Evolutionary conservation across 208 protist species (phyloP), one percentile per base, ranked within the genome.

Genomic region (Dictyostelium gargantuum): DNA sequence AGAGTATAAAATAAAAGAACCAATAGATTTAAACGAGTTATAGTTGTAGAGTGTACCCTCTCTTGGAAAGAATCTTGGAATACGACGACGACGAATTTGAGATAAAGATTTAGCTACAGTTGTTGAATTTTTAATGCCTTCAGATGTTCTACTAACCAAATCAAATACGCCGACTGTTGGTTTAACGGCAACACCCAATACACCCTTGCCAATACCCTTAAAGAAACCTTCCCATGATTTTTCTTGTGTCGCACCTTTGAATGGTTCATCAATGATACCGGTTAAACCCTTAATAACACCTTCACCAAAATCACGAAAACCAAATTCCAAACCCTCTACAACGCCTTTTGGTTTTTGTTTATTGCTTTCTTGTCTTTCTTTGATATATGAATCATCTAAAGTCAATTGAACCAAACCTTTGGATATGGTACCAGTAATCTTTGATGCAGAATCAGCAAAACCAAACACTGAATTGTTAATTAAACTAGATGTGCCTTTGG

Each of bases 181-280:
- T 54, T 94, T 94, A 1, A 94, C 76, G 6, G 76, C 91, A 0
- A 91, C 56, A 35, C 91, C 91, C 0, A 94, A n/a, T 5, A 91
- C 72, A 85, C 91, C 91, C 68, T 82, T 94, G 35, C 91, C 91
- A 35, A 94, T n/a, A 44, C 91, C 91, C 38, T 91, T 86, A 46
- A 94, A 84, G 63, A 94, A 91, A 26, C 91, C 91, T 54, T 79
- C 81, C 6, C 72, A 29, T 11, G 54, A 26, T 32, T 84, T 84
- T 4, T 94, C 81, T 56, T 91, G 58, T 2, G 63, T 63, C 5
- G 46, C 81, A n/a, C 81, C 91, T 72, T 94, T 94, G 23, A 91
- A 84, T 5, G 91, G 91, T 35, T 94, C 91, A 23, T 84, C 80
- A 4, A 94, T 72, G 6, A 91, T 79, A 58, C 92, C 92, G 3